Percentiles rank a stretch among this genome's conserved stretches.
Conservation (phyloP, 2,329 filamentous ascomycete genomes). For the Tolypocladium pustulatum region DNA sequence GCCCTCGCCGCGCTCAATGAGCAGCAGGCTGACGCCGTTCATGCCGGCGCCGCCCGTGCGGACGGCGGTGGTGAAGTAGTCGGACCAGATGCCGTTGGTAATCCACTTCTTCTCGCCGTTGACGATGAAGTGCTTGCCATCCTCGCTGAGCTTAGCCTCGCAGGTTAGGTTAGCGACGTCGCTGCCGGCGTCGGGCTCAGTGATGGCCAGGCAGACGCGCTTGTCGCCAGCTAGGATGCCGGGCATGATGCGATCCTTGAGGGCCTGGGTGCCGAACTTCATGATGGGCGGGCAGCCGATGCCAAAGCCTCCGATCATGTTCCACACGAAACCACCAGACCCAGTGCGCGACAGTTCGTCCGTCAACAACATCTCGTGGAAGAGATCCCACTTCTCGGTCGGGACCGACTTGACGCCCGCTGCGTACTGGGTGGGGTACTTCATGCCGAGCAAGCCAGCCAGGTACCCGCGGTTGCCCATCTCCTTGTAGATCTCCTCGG, state of each 20-base stretch:
- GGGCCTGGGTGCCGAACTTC: slow-evolving; percentile 78
- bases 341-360: slow-evolving; percentile 86
- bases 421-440: slow-evolving; percentile 69
- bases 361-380: slow-evolving; percentile 93
- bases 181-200: slow-evolving; percentile 87
- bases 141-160: slow-evolving; percentile 87
- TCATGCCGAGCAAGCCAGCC: slow-evolving; percentile 76
- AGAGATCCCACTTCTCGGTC: slow-evolving; percentile 90
- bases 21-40: slow-evolving; percentile 82
- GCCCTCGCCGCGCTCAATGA: slow-evolving; percentile 84
- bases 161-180: slow-evolving; percentile 94
- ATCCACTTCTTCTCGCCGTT: slow-evolving; percentile 99
- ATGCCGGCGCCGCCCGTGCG: slow-evolving; percentile 82
- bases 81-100: slow-evolving; percentile 91
- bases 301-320: slow-evolving; percentile 89
- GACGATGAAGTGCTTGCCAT: slow-evolving; percentile 98
- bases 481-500: slow-evolving; percentile 83
- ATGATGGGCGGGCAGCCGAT: slow-evolving; percentile 87
- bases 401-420: slow-evolving; percentile 67
- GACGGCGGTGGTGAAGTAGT: slow-evolving; percentile 97
- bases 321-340: slow-evolving; percentile 93
- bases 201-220: slow-evolving; percentile 95
- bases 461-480: slow-evolving; percentile 92
- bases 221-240: slow-evolving; percentile 86
- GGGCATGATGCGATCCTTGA: slow-evolving; percentile 81